A percentile compares a stretch with the other conserved stretches of the same genome.
Evolutionary conservation across 768 basidiomycete species (phyloP).

Genomic region (Auricularia sp.): DNA sequence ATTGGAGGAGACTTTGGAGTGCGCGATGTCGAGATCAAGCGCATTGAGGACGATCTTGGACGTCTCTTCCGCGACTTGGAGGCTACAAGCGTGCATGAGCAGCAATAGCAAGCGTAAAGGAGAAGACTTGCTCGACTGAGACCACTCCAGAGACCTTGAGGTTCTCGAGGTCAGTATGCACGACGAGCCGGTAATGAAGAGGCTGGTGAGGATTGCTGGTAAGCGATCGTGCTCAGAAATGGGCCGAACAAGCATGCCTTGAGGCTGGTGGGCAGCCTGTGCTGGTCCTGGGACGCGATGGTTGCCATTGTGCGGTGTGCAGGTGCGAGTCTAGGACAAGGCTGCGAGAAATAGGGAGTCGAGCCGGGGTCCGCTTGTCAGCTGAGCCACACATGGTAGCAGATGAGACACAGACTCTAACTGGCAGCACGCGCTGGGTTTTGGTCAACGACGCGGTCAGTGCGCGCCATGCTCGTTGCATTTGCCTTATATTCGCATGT

Average conservation of each 20-base stretch:
- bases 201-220: conserved; percentile 24
- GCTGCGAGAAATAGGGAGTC: neutral
- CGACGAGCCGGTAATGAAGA: conserved; percentile 65
- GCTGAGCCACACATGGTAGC: too few species aligned
- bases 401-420: too few species aligned
- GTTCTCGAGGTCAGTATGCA: conserved; percentile 75
- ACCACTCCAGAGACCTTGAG: conserved; percentile 69
- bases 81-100: conserved; percentile 26
- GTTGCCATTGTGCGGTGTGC: neutral
- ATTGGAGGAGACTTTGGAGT: conserved; percentile 46
- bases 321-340: neutral
- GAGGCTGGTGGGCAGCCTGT: neutral
- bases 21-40: conserved; percentile 44
- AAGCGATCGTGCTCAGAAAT: neutral
- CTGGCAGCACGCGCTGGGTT: neutral
- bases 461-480: neutral
- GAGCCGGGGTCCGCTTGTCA: neutral
- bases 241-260: neutral
- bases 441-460: neutral
- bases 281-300: neutral
- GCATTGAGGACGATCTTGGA: conserved; percentile 57
- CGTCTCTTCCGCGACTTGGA: conserved; percentile 54
- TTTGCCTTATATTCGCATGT: neutral
- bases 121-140: conserved; percentile 46
- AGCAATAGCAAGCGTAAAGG: conserved; percentile 1